Evolutionary conservation across 768 basidiomycete genomes (phyloP).

Genomic region (Tubosaeta sp.): DNA sequence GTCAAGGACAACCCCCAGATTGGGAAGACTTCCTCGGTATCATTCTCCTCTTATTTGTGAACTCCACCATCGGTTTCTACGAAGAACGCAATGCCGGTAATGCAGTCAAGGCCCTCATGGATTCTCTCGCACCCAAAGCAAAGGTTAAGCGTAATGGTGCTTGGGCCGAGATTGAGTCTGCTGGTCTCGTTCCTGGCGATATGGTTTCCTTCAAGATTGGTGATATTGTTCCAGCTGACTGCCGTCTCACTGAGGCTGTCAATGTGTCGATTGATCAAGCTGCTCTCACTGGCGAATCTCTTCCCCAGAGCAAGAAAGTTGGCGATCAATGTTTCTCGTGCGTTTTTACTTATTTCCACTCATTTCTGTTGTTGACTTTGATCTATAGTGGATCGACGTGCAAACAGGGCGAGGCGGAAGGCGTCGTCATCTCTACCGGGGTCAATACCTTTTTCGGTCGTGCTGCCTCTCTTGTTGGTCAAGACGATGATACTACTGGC

Average conservation of each 20-base stretch:
- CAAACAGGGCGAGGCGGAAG: conserved; percentile 98
- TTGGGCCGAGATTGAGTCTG: conserved; percentile 90
- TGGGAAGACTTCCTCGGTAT: conserved; percentile 99
- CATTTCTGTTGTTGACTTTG: not conserved
- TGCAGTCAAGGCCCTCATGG: conserved; percentile 99
- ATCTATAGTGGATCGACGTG: conserved; percentile 82
- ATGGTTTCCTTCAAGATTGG: conserved; percentile 99
- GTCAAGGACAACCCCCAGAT: conserved; percentile 79
- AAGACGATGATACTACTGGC: conserved; percentile 96
- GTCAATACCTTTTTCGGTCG: conserved; percentile 99
- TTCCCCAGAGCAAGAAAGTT: conserved; percentile 87
- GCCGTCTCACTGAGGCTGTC: conserved; percentile 93
- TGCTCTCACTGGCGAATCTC: conserved; percentile 95
- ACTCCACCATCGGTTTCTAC: conserved; percentile 97
- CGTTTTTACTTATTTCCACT: conserved; percentile 31
- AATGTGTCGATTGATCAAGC: conserved; percentile 99
- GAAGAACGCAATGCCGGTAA: conserved; percentile 97
- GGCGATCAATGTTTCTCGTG: conserved; percentile 98
- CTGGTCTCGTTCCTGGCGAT: conserved; percentile 90
- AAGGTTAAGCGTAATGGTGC: conserved; percentile 81
- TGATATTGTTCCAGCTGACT: conserved; percentile 97
- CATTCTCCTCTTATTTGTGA: conserved; percentile 84
- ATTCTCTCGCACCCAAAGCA: conserved; percentile 97
- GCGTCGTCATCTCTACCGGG: conserved; percentile 97
- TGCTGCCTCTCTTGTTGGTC: conserved; percentile 94